Percentiles rank a stretch among this genome's conserved stretches.
Conservation (phyloP, 768 basidiomycete genomes). For the Boletus insuetus region DNA sequence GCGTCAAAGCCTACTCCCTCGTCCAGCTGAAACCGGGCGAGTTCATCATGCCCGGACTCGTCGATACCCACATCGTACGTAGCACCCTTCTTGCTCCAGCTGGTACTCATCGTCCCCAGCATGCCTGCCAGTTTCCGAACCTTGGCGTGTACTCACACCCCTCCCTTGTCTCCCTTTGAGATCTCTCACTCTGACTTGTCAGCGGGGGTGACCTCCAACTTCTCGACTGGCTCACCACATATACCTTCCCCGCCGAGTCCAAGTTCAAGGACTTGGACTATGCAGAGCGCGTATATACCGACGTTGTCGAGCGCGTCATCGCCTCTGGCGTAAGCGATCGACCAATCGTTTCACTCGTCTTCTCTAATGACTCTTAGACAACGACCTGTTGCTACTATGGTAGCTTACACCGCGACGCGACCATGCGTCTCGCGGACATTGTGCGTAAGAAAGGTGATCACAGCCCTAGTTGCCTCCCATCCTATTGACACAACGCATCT, state of each 20-base stretch:
- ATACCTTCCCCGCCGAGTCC: constrained; percentile 88
- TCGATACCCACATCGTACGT: constrained; percentile 89
- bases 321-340: constrained; percentile 64
- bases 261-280: constrained; percentile 69
- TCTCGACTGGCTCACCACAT: constrained; percentile 79
- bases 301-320: constrained; percentile 69
- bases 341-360: neutral
- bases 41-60: constrained; percentile 83
- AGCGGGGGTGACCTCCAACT: constrained; percentile 86
- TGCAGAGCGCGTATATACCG: constrained; percentile 64
- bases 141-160: constrained; percentile 32
- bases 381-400: constrained; percentile 95
- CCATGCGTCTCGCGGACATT: constrained; percentile 78
- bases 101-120: constrained; percentile 19
- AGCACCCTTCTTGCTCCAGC: neutral
- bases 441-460: constrained; percentile 55
- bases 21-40: constrained; percentile 47
- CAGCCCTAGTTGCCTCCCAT: neutral
- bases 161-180: neutral
- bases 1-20: constrained; percentile 33
- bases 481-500: constrained; percentile 6
- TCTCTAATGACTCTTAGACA: constrained; percentile 44
- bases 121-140: constrained; percentile 43
- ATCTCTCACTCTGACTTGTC: constrained; percentile 9
- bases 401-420: constrained; percentile 75